Conservation (phyloP, 495 filamentous ascomycete genomes). For the Penicillium paxilli region DNA sequence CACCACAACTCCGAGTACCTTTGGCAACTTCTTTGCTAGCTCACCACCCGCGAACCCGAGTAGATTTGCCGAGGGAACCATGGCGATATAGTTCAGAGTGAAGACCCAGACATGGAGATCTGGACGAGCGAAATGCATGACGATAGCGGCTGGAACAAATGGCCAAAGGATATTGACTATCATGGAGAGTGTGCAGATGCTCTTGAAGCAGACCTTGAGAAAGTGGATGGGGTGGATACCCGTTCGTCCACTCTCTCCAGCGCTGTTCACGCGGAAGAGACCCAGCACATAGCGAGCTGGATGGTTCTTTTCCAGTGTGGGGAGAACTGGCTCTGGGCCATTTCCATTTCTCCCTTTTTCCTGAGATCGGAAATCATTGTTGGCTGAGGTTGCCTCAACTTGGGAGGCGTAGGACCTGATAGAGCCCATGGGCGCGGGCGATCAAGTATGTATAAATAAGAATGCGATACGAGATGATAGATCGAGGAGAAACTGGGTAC, state of each 20-base stretch:
- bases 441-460: too few species aligned
- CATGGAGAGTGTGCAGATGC: slow-evolving; percentile 56
- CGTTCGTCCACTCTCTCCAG: slow-evolving; percentile 64
- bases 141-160: slow-evolving; percentile 67
- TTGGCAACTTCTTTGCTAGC: slow-evolving; percentile 74
- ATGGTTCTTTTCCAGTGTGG: slow-evolving; percentile 27
- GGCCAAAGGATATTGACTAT: slow-evolving; percentile 74
- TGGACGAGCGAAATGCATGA: slow-evolving; percentile 60
- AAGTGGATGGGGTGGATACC: slow-evolving; percentile 63
- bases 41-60: slow-evolving; percentile 84
- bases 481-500: not conserved
- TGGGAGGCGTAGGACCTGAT: slow-evolving; percentile 14
- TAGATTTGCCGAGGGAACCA: slow-evolving; percentile 87
- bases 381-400: slow-evolving; percentile 1
- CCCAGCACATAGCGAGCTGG: slow-evolving; percentile 14
- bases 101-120: slow-evolving; percentile 66
- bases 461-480: not conserved
- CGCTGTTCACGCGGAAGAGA: slow-evolving; percentile 52
- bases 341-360: slow-evolving; percentile 16
- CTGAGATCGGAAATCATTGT: slow-evolving; percentile 1
- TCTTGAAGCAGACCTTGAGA: slow-evolving; percentile 58
- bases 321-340: slow-evolving; percentile 20
- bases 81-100: slow-evolving; percentile 72
- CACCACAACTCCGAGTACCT: slow-evolving; percentile 72
- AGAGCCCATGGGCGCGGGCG: slow-evolving; percentile 17